These are phyloP conservation scores for Aspergillus fructus DNA, from an alignment of 2,329 filamentous ascomycete genomes.

Conservation along the genomic window DNA sequence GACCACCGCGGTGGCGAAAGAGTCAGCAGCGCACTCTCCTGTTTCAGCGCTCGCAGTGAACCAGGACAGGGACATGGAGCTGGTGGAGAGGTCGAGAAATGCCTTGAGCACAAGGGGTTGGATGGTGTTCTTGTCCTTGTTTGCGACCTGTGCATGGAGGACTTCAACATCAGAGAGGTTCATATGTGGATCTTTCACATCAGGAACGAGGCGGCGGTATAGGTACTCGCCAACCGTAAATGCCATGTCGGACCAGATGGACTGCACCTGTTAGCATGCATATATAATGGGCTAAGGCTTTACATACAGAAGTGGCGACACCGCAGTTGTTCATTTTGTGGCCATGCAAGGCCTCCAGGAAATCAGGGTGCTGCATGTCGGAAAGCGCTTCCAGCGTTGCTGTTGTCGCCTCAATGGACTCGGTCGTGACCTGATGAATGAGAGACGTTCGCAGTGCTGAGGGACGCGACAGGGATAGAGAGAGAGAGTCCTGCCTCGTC, in stretches of 20 bases:
- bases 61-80: constrained; percentile 3
- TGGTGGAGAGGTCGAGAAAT: background rate
- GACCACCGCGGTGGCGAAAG: constrained; percentile 1
- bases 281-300: background rate
- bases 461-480: background rate
- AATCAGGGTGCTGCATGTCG: constrained; percentile 40
- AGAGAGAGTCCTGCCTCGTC: background rate
- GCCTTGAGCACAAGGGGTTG: background rate
- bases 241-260: constrained; percentile 15
- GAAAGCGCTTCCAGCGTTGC: constrained; percentile 40
- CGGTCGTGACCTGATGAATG: constrained; percentile 24
- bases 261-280: constrained; percentile 3
- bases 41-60: background rate
- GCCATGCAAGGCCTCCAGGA: constrained; percentile 40
- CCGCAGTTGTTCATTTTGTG: constrained; percentile 47
- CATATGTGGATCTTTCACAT: background rate
- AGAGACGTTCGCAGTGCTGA: constrained; percentile 2
- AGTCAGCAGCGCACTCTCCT: background rate
- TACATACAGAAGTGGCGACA: constrained; percentile 47
- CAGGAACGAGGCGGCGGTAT: background rate
- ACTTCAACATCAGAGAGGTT: constrained; percentile 1
- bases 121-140: background rate
- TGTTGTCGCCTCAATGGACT: constrained; percentile 30
- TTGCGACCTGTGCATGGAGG: constrained; percentile 3
- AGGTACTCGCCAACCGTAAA: constrained; percentile 5